Conservation (phyloP, 768 basidiomycete genomes). For the Solioccasus polychromus region DNA sequence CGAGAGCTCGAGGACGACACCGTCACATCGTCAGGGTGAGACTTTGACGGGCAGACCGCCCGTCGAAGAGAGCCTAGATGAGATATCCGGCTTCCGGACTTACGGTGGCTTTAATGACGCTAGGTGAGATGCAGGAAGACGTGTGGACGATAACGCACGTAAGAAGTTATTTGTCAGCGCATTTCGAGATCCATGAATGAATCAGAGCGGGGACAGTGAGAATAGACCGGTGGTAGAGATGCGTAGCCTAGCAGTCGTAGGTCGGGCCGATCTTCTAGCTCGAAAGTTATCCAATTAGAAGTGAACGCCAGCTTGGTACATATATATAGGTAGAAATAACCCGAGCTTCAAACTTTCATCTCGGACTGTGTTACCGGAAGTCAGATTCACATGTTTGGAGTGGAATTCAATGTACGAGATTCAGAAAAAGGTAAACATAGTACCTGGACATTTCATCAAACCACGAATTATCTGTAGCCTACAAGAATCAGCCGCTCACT, state of each 20-base stretch:
- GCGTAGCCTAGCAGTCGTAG: slow-evolving; percentile 73
- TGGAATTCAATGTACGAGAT: slow-evolving; percentile 51
- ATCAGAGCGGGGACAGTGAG: slow-evolving; percentile 82
- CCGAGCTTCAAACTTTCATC: slow-evolving; percentile 76
- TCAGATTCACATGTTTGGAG: background rate
- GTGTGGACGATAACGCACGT: slow-evolving; percentile 75
- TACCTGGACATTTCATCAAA: slow-evolving; percentile 5
- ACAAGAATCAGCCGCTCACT: slow-evolving; percentile 45
- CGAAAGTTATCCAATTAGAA: slow-evolving; percentile 49
- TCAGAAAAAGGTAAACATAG: slow-evolving; percentile 37
- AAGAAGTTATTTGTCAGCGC: slow-evolving; percentile 88
- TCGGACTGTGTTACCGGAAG: slow-evolving; percentile 60
- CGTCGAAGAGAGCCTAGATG: slow-evolving; percentile 55
- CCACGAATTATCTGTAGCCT: background rate
- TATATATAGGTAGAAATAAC: slow-evolving; percentile 86
- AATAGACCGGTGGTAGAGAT: slow-evolving; percentile 86
- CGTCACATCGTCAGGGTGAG: slow-evolving; percentile 73
- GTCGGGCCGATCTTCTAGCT: slow-evolving; percentile 47
- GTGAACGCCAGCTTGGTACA: slow-evolving; percentile 30
- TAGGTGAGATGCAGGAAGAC: slow-evolving; percentile 81
- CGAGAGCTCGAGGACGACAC: slow-evolving; percentile 86
- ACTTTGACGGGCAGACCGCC: slow-evolving; percentile 83
- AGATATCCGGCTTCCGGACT: slow-evolving; percentile 53
- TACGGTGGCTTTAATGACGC: slow-evolving; percentile 73
- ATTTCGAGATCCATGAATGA: slow-evolving; percentile 79